phyloP scores from a whole-genome alignment of 345 rosid species.

The Acer saccharum region DNA sequence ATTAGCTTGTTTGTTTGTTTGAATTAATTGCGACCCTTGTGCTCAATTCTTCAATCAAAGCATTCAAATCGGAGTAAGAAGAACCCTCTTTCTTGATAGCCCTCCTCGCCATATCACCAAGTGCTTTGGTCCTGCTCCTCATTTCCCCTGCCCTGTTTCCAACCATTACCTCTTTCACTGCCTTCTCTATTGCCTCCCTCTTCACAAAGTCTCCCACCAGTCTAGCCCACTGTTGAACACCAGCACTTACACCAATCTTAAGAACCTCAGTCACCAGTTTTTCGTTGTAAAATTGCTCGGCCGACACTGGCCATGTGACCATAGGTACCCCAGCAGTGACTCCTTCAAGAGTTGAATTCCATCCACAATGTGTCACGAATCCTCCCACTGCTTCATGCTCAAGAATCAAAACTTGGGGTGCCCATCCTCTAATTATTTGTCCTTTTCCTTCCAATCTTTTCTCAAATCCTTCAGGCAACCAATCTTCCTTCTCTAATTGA shows the following conservation, averaged over 20 bases:
- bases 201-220: too few relatives aligned
- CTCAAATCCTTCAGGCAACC: slow-evolving; percentile 29
- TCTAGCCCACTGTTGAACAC: slow-evolving; percentile 29
- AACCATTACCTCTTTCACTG: too few relatives aligned
- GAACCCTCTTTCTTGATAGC: too few relatives aligned
- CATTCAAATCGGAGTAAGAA: too few relatives aligned
- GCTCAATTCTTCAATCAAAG: too few relatives aligned
- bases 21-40: too few relatives aligned
- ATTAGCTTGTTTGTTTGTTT: background rate
- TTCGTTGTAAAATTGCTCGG: slow-evolving; percentile 29
- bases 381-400: slow-evolving; percentile 21
- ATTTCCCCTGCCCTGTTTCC: too few relatives aligned
- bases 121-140: too few relatives aligned
- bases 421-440: slow-evolving; percentile 19
- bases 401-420: slow-evolving; percentile 29
- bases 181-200: too few relatives aligned
- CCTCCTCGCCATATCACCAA: too few relatives aligned
- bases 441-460: slow-evolving; percentile 19
- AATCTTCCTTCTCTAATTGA: slow-evolving; percentile 7
- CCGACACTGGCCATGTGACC: slow-evolving; percentile 27
- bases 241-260: slow-evolving; percentile 32
- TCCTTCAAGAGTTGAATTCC: slow-evolving; percentile 31
- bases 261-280: slow-evolving; percentile 15
- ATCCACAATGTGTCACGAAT: slow-evolving; percentile 13
- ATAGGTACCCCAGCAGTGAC: slow-evolving; percentile 20